Conservation (phyloP, 1,139 yeast genomes). For the Geotrichum restrictum region DNA sequence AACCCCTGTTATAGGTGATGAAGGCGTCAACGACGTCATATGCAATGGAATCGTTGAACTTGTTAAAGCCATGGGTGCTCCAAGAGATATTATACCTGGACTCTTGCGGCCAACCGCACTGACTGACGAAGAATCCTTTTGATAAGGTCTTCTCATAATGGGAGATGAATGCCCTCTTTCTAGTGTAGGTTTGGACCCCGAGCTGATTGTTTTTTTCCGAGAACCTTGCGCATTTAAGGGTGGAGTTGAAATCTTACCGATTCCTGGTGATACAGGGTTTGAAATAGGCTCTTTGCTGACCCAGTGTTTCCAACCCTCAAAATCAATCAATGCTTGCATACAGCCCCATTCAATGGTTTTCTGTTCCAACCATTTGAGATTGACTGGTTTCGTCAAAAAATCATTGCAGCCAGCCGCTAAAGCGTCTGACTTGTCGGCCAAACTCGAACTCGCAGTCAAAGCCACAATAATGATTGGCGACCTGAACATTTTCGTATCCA, state of each 20-base stretch:
- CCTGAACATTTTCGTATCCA: constrained; percentile 61
- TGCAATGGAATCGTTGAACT: not conserved
- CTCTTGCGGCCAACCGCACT: not conserved
- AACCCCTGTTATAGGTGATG: constrained; percentile 7
- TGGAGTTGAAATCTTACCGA: not conserved
- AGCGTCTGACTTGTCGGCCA: constrained; percentile 86
- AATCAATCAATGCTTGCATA: constrained; percentile 96
- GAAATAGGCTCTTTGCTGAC: constrained; percentile 34
- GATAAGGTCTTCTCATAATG: not conserved
- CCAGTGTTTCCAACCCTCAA: constrained; percentile 96
- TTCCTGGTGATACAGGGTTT: no score
- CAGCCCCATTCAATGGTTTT: constrained; percentile 90
- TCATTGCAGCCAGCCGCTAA: constrained; percentile 96
- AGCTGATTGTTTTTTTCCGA: not conserved
- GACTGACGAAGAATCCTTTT: not conserved
- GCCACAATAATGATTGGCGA: constrained; percentile 97
- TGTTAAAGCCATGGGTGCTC: not conserved
- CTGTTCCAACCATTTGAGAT: constrained; percentile 86
- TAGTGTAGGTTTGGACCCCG: not conserved
- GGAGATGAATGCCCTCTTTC: not conserved
- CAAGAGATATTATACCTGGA: not conserved
- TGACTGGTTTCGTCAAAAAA: constrained; percentile 94
- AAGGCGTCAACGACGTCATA: constrained; percentile 13
- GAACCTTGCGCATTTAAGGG: not conserved
- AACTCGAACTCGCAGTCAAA: constrained; percentile 82